Base-by-base conservation (phyloP, 73 alveolate genomes). In the Paramecium pentaurelia region DNA sequence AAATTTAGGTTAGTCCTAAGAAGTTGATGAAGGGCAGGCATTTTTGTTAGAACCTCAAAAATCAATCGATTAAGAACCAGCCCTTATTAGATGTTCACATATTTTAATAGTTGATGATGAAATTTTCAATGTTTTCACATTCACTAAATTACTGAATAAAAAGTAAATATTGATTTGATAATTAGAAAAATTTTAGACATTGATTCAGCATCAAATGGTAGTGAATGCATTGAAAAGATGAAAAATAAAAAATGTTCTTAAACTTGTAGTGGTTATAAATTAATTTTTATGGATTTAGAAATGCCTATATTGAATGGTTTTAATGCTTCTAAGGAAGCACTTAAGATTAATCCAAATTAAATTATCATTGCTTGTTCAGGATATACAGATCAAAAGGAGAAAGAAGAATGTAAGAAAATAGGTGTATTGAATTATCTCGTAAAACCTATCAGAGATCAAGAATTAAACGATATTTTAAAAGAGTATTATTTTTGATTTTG, bases 171-270 rank as follows among this genome's bases (percentile, higher is more conserved):
- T 64, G 8, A 14, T 20, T 28, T 32, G 8, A 64, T n/a, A 10
- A 5, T 32, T 64, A 64, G 44, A 86, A 42, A 58, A 11, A 86
- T 86, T 28, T 2, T 27, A 34, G 91, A 80, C 6, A 45, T 49
- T 20, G 91, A 86, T 58, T 36, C 93, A 3, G 93, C 93, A 30
- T 44, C 86, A 18, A 60, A 44, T 38, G 93, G 93, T 51, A 47
- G 30, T 10, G 86, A 59, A 20, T 77, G 84, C 10, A 38, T 86
- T 11, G 93, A 86, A 14, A 86, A 44, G 2, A 1, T 47, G 8
- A 38, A 25, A 28, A 59, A 11, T 18, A 51, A 44, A 22, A 58
- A 58, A 60, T 80, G 91, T 45, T 80, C 18, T 14, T 20, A 58
- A 36, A 20, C n/a, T 1, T 60, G 86, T 8, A 36, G 37, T 14